Evolutionary conservation across 1,284 basidiomycete genomes (phyloP).

Genomic region (Coniferiporia weirii): DNA sequence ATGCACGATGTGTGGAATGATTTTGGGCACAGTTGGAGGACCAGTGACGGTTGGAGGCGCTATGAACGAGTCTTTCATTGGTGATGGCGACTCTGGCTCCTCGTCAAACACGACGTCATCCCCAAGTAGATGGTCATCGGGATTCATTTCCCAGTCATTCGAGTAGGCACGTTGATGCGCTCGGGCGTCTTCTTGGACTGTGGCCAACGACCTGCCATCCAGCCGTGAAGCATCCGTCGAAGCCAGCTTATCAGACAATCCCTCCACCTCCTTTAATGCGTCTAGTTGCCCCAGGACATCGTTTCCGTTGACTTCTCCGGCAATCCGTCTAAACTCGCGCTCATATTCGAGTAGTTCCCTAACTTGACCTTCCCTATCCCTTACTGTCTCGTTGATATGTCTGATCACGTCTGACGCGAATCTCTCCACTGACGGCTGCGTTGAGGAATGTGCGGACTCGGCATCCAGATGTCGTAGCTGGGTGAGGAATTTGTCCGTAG

Average conservation of each 20-base stretch:
- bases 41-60: slow-evolving; percentile 41
- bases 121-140: slow-evolving; percentile 39
- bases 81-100: slow-evolving; percentile 32
- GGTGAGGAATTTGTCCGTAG: slow-evolving; percentile 68
- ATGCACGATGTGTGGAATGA: slow-evolving; percentile 59
- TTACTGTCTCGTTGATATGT: slow-evolving; percentile 64
- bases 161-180: slow-evolving; percentile 24
- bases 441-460: slow-evolving; percentile 37
- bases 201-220: slow-evolving; percentile 27
- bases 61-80: slow-evolving; percentile 48
- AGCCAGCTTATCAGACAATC: slow-evolving; percentile 37
- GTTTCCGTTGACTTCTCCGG: slow-evolving; percentile 66
- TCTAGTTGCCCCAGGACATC: slow-evolving; percentile 70
- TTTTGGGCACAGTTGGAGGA: slow-evolving; percentile 47
- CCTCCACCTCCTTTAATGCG: slow-evolving; percentile 46
- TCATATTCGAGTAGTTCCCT: slow-evolving; percentile 72
- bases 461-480: slow-evolving; percentile 65
- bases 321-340: slow-evolving; percentile 71
- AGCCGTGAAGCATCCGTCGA: slow-evolving; percentile 22
- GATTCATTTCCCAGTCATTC: slow-evolving; percentile 59
- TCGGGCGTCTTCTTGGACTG: slow-evolving; percentile 45
- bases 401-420: slow-evolving; percentile 74
- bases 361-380: slow-evolving; percentile 72
- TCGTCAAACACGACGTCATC: slow-evolving; percentile 43
- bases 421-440: slow-evolving; percentile 55